These are phyloP conservation scores for Actinomortierella wolfii DNA, from an alignment of 371 early-diverging fungal species.

Conservation along the genomic window DNA sequence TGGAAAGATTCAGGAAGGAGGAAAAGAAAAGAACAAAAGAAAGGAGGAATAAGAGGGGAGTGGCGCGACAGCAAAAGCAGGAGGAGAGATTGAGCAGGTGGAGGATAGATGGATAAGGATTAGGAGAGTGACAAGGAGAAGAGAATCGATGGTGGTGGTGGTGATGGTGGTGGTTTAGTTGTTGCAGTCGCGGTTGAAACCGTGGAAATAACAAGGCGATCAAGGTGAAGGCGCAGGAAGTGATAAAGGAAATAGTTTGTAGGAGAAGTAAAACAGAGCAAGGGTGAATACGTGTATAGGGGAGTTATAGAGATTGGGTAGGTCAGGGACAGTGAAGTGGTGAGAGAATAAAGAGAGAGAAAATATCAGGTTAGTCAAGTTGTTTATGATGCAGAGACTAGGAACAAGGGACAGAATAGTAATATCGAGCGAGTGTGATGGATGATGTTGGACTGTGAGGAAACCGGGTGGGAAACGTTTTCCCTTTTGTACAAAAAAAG, in stretches of 20 bases:
- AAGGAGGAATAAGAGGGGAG: conserved; percentile 1
- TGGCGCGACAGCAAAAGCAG: neutral
- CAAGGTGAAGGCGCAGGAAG: neutral
- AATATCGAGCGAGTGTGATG: too few species aligned
- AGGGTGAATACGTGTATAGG: conserved; percentile 1
- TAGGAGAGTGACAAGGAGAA: neutral
- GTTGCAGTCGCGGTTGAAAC: neutral
- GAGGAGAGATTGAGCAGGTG: neutral
- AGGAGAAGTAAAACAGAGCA: neutral
- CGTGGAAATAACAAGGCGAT: neutral
- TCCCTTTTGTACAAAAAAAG: too few species aligned
- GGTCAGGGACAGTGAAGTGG: too few species aligned
- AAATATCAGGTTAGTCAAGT: too few species aligned
- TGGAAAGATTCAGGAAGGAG: neutral
- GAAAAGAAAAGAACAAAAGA: neutral
- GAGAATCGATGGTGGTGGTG: conserved; percentile 1
- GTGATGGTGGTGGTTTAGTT: neutral
- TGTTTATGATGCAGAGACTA: too few species aligned
- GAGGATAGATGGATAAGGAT: conserved; percentile 3
- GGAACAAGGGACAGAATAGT: too few species aligned
- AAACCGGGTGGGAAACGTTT: too few species aligned
- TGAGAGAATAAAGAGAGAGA: too few species aligned
- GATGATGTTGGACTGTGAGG: too few species aligned
- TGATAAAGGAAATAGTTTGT: neutral
- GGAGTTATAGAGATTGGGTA: neutral